Evolutionary conservation across 2,329 filamentous ascomycete species (phyloP), one percentile per base, ranked within the genome.

Genomic region (Proliferodiscus dingleyae): DNA sequence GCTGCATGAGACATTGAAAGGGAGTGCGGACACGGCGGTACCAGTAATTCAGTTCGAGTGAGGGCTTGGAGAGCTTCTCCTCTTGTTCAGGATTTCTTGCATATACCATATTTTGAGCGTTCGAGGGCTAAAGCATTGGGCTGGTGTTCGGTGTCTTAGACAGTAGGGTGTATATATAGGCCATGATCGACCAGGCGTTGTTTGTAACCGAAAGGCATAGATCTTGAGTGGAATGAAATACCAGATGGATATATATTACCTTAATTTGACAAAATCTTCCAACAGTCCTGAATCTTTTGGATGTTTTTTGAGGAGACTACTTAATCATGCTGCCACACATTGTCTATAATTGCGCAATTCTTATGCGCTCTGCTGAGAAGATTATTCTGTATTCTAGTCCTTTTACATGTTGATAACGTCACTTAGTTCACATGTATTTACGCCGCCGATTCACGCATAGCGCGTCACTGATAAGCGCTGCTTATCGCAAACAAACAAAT

Each of bases 1-100:
- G 51, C 57, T 79, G 37, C 58, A 60, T 41, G 49, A 49, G 13
- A 41, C 48, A n/a, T 41, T 59, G 24, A 26, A 15, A 32, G 46
- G 9, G 49, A 51, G 29, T 46, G 29, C 15, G 48, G 44, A 28
- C 8, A 49, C 47, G 16, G 33, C 41, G 34, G 30, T 48, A 13
- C 52, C 49, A 24, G 18, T 41, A 30, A 51, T 51, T 34, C 52
- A 57, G 30, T 59, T 59, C 46, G 55, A 57, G 30, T 61, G 47
- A 58, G 29, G 9, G 8, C 4, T 29, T 18, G 40, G 26, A 28
- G 16, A n/a, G 16, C 18, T 30, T 34, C 21, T 24, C 33, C 23
- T 46, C 29, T 32, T 15, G 37, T 45, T 19, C 15, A 22, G 43
- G 37, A 34, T 42, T 49, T 40, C 52, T 24, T 52, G 34, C 52